Evolutionary conservation across 768 basidiomycete species (phyloP), one percentile per base, ranked within the genome.

Genomic region (Pleurotus platypus): DNA sequence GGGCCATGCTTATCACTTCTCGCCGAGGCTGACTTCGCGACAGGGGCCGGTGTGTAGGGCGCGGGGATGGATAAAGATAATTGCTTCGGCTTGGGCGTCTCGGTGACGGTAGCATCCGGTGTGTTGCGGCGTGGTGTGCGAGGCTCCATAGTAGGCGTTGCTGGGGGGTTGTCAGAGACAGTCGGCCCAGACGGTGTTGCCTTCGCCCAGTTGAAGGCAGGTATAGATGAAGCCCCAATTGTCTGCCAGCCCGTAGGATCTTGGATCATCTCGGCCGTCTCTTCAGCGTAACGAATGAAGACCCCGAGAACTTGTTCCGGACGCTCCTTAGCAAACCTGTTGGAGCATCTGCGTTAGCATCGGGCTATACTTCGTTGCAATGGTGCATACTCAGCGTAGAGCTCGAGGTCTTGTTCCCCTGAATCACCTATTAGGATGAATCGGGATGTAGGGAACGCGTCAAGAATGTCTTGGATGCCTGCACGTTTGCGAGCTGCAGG

Each of bases 381-480:
- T 20, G 35, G 35, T 13, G 68, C 76, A n/a, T 62, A 81, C 81
- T 84, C 76, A 12, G 87, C 77, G 68, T 98, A 98, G 1, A 98
- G 77, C 69, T 98, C 94, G 45, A 98, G 72, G 70, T 98, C 96
- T 62, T 97, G 95, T 67, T 98, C 96, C 35, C 95, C 96, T 0
- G 87, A 85, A 68, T 98, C 96, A 5, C 96, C 96, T 40, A 98
- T 77, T 49, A 95, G 81, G 65, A 98, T 70, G 71, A 98, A 97
- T 39, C 71, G 75, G 1, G 90, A 84, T 40, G 84, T 75, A 0
- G 84, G 84, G 68, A 95, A 95, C 2, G 83, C 74, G 39, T 88
- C 80, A 11, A 95, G 73, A 18, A 92, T 76, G 39, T 94, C 90
- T n/a, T 87, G 67, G 6, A 98, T 83, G 16, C 87, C 89, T 0